A percentile compares a stretch with the other conserved stretches of the same genome.
Evolutionary conservation across 192 early-diverging fungal species (phyloP).

Genomic region (Podila horticola): DNA sequence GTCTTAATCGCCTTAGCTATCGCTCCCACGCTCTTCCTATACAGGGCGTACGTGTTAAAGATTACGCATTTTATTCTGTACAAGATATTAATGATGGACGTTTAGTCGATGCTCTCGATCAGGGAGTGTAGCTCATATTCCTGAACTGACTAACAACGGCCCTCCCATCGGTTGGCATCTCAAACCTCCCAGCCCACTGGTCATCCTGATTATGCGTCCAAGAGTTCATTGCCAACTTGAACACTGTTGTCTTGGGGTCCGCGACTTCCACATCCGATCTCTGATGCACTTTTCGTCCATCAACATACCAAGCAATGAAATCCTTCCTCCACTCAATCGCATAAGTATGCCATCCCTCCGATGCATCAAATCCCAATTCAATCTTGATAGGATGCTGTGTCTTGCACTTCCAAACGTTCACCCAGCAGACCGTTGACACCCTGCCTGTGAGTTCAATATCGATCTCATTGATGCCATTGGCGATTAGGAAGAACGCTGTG

Average conservation of each 20-base stretch:
- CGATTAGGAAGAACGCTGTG: constrained; percentile 43
- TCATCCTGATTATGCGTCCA: constrained; percentile 32
- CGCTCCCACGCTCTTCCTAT: too few relatives aligned
- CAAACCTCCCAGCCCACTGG: constrained; percentile 35
- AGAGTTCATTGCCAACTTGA: constrained; percentile 42
- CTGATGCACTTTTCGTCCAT: constrained; percentile 18
- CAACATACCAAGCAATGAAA: too few relatives aligned
- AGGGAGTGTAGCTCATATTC: constrained; percentile 17
- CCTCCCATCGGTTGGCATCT: constrained; percentile 9
- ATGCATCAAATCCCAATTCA: constrained; percentile 24
- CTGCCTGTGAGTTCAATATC: constrained; percentile 45
- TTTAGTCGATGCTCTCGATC: too few relatives aligned
- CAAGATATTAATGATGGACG: too few relatives aligned
- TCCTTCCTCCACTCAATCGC: constrained; percentile 29
- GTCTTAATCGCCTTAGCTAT: too few relatives aligned
- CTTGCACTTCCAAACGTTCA: constrained; percentile 36
- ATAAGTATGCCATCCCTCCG: constrained; percentile 33
- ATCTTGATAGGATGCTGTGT: constrained; percentile 34
- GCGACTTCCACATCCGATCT: constrained; percentile 30
- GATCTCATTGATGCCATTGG: constrained; percentile 32
- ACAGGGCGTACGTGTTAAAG: too few relatives aligned
- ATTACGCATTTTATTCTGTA: too few relatives aligned
- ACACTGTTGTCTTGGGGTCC: constrained; percentile 4
- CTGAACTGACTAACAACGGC: constrained; percentile 11
- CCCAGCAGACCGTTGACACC: constrained; percentile 26